Base-by-base conservation (phyloP, 805 yeast species). In the Candida sphagnicola region DNA sequence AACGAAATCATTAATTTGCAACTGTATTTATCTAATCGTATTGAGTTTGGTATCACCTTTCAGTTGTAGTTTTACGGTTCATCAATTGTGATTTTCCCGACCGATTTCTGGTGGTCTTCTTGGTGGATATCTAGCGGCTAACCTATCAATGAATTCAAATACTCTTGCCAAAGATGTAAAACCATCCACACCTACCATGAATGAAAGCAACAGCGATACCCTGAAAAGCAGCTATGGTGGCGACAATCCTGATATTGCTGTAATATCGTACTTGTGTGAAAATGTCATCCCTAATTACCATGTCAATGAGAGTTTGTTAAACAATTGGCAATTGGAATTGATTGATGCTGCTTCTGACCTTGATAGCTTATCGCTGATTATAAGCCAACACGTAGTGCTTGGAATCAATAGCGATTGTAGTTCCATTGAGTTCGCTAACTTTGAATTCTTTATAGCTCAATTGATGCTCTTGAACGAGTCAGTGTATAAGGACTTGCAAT, bases 271-370 rank as follows among this genome's bases (percentile, higher is more conserved):
- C 31, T 28, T 56, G 5, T 57, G 65, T 44, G 50, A 48, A 16
- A 35, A 39, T 4, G 52, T 53, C 5, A 44, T 61, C 18, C 48
- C 58, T 13, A 47, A 48, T 25, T 53, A 48, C 41, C 42, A 45
- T 8, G 41, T 67, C 41, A 59, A 67, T 39, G 45, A 38, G 21
- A 57, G 53, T 6, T 42, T 56, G n/a, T 49, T 67, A 6, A 29
- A 35, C 28, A 57, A 61, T 41, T 67, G 72, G 72, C 65, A 63
- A 44, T 41, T 59, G 4, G 72, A 67, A 25, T 45, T 65, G 26
- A 34, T 48, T 4, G 67, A 64, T 32, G 41, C 41, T 17, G 37
- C 54, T 4, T 37, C 46, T 5, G 59, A 60, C 40, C 42, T 39
- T 2, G 39, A 46, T 8, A 37, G 41, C 11, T 50, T 65, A 28